phyloP scores from a whole-genome alignment of 1,284 basidiomycete genomes.

The Violaceomyces palustris region DNA sequence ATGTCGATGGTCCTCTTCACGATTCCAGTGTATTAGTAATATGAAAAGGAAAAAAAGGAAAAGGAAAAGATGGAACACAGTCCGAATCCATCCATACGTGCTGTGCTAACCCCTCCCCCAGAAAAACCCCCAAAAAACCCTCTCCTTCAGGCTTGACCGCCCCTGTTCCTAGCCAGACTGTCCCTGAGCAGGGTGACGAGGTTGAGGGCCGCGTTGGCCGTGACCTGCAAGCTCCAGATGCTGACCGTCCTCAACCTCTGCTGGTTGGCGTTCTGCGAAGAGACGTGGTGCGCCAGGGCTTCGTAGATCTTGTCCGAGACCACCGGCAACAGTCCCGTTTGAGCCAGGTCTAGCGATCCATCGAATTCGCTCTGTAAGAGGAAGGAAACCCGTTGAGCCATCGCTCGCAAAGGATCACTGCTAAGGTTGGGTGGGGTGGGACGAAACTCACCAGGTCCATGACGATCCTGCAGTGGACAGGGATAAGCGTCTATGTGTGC shows the following conservation, averaged over 20 bases:
- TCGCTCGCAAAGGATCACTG: conserved; percentile 53
- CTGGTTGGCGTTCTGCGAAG: conserved; percentile 40
- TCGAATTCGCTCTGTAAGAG: conserved; percentile 42
- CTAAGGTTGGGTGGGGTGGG: conserved; percentile 63
- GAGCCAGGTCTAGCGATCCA: conserved; percentile 48
- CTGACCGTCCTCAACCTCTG: conserved; percentile 46
- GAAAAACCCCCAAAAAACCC: too few relatives aligned
- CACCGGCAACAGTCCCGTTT: conserved; percentile 48
- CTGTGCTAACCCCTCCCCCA: too few relatives aligned
- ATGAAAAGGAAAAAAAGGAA: too few relatives aligned
- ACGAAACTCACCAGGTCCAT: conserved; percentile 43
- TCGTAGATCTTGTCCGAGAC: conserved; percentile 50
- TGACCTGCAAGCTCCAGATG: conserved; percentile 39
- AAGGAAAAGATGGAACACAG: too few relatives aligned
- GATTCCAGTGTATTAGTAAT: too few relatives aligned
- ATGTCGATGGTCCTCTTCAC: too few relatives aligned
- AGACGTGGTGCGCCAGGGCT: conserved; percentile 48
- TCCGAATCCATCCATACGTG: too few relatives aligned
- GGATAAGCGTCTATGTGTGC: conserved; percentile 30
- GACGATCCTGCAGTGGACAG: conserved; percentile 46
- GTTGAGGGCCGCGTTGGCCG: conserved; percentile 24
- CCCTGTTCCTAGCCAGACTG: neutral
- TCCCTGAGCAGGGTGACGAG: conserved; percentile 26
- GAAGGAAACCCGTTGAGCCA: neutral
- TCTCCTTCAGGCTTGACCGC: too few relatives aligned